Base-by-base conservation (phyloP, 1,284 basidiomycete genomes). In the Ustilago crameri region DNA sequence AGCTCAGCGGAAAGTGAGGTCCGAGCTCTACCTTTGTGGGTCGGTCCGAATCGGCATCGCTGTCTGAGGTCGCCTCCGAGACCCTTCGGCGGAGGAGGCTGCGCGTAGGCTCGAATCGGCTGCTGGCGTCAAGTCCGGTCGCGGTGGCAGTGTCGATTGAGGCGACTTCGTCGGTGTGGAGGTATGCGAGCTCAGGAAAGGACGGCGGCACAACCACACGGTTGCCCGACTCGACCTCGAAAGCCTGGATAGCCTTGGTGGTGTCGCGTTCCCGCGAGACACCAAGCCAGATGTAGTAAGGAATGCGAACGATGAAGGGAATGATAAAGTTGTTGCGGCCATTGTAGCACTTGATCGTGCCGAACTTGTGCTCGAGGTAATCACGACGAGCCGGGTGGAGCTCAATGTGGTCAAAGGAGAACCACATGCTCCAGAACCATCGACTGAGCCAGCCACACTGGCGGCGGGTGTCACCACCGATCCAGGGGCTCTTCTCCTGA, bases 321-420 rank as follows among this genome's bases (percentile, higher is more conserved):
- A 90, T 73, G 59, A 91, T 84, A 78, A 91, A 91, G 62, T 87
- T 86, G 85, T 92, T 92, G 51, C 91, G 87, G 5, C 88, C 90
- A 72, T 91, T 91, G 85, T 89, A 90, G 56, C 75, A 78, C 74
- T 85, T 85, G 79, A 85, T 81, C 9, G 91, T 91, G 32, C 90
- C 90, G 84, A 92, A 92, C 71, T 88, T 89, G 85, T 92, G 91
- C 82, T 93, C 91, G 49, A 93, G 86, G 82, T 92, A 92, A 64
- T 90, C 89, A 79, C 69, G 51, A 10, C 65, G 73, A 23, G 90
- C 89, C 2, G 89, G 89, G 42, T 90, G 89, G 1, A 93, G 80
- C 60, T 89, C 86, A 53, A 91, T 89, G 80, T 91, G 90, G 82
- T 93, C 91, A 55, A 91, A 87, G 69, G 90, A 89, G 82, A 92